Conservation (phyloP, 345 rosid genomes). For the Kandelia obovata region DNA sequence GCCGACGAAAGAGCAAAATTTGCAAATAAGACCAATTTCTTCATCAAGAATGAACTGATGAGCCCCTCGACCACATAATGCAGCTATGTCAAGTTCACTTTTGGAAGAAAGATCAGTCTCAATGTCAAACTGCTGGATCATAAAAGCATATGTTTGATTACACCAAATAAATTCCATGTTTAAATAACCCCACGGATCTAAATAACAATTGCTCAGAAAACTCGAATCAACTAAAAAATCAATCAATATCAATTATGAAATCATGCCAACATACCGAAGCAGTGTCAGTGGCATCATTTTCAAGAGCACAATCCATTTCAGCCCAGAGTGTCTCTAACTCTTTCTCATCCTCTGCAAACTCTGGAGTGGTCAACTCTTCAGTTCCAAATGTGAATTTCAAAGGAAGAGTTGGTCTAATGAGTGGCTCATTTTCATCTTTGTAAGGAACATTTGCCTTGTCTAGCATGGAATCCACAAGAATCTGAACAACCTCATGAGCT, state of each 20-base stretch:
- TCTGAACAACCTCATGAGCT: constrained; percentile 14
- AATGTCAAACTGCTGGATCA: constrained; percentile 12
- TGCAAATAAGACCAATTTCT: constrained; percentile 48
- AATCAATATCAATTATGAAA: background rate
- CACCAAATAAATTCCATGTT: background rate
- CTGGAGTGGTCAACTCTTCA: constrained; percentile 33
- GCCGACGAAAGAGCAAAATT: constrained; percentile 33
- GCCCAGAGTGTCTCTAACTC: constrained; percentile 51
- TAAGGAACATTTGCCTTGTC: constrained; percentile 3
- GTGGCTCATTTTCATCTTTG: constrained; percentile 7
- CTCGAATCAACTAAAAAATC: background rate
- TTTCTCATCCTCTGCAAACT: constrained; percentile 46
- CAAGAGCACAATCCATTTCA: constrained; percentile 46
- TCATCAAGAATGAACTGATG: constrained; percentile 50
- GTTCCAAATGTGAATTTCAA: constrained; percentile 40
- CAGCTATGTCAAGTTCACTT: background rate
- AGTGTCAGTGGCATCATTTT: constrained; percentile 18
- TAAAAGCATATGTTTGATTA: background rate
- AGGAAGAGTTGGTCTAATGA: constrained; percentile 20
- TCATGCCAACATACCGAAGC: constrained; percentile 25
- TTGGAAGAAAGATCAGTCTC: constrained; percentile 5
- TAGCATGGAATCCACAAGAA: constrained; percentile 30
- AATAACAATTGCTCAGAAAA: background rate
- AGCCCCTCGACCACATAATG: constrained; percentile 34
- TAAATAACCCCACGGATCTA: too few relatives aligned